A percentile compares a stretch with the other conserved stretches of the same genome.
Evolutionary conservation across 2,329 filamentous ascomycete genomes (phyloP).

Genomic region (Plenodomus biglobosus): DNA sequence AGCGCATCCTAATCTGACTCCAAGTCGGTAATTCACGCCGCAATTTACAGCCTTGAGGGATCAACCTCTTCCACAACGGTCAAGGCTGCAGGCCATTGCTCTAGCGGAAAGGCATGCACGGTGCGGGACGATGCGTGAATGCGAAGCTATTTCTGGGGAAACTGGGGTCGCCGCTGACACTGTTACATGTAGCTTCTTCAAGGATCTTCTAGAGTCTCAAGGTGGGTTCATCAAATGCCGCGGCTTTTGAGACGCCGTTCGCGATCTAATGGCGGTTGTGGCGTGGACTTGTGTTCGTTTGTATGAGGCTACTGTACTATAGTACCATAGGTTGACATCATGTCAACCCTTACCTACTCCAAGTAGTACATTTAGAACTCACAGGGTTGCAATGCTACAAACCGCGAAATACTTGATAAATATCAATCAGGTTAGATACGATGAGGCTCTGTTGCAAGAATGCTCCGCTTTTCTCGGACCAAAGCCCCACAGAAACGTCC

Average conservation of each 20-base stretch:
- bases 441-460: not conserved
- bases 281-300: not conserved
- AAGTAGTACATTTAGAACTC: too few species aligned
- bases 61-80: conserved; percentile 6
- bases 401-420: too few species aligned
- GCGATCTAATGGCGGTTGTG: not conserved
- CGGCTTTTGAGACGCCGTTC: conserved; percentile 4
- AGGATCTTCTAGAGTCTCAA: conserved; percentile 13
- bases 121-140: conserved; percentile 25
- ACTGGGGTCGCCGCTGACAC: conserved; percentile 13
- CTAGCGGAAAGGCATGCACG: conserved; percentile 10
- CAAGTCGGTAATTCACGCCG: conserved; percentile 14
- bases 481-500: conserved; percentile 19
- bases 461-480: conserved; percentile 15
- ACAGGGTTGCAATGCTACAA: too few species aligned
- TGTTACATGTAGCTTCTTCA: conserved; percentile 3
- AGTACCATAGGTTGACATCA: too few species aligned
- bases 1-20: not conserved
- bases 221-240: conserved; percentile 8
- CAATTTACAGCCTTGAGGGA: conserved; percentile 3
- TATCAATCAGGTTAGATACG: too few species aligned
- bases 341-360: too few species aligned
- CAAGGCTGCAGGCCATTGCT: not conserved
- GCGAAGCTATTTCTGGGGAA: conserved; percentile 23
- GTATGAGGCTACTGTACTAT: too few species aligned